Evolutionary conservation across 1,284 basidiomycete species (phyloP).

Genomic region (Irpex rosettiformis): DNA sequence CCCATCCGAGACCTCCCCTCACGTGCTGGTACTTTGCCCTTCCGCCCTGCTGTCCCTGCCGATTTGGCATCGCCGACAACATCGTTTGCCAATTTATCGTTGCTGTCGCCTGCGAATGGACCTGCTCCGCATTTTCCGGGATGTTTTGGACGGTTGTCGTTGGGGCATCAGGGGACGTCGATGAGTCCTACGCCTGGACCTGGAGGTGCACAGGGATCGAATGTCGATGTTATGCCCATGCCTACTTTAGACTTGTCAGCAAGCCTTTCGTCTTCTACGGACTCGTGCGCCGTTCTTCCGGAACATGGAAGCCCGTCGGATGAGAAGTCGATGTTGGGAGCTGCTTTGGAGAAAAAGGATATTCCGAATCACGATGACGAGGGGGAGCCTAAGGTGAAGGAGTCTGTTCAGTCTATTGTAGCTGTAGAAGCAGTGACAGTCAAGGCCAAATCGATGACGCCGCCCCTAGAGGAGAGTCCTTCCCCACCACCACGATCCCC

Average conservation of each 20-base stretch:
- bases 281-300: background rate
- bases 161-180: background rate
- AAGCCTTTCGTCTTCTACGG: too few species aligned
- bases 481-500: too few species aligned
- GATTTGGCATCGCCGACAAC: constrained; percentile 28
- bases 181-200: too few species aligned
- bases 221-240: too few species aligned
- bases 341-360: background rate
- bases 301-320: background rate
- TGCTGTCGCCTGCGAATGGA: constrained; percentile 28
- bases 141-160: background rate
- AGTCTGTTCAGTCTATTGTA: too few species aligned
- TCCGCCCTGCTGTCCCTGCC: background rate
- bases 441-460: too few species aligned
- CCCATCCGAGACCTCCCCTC: background rate
- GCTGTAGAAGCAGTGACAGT: too few species aligned
- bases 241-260: too few species aligned
- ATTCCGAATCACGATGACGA: background rate
- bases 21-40: too few species aligned
- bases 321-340: background rate
- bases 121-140: constrained; percentile 6
- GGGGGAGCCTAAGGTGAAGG: background rate
- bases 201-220: too few species aligned
- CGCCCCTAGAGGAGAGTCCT: too few species aligned
- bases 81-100: constrained; percentile 33